Base-by-base conservation (phyloP, 305 asterid species). In the Ajuga reptans region DNA sequence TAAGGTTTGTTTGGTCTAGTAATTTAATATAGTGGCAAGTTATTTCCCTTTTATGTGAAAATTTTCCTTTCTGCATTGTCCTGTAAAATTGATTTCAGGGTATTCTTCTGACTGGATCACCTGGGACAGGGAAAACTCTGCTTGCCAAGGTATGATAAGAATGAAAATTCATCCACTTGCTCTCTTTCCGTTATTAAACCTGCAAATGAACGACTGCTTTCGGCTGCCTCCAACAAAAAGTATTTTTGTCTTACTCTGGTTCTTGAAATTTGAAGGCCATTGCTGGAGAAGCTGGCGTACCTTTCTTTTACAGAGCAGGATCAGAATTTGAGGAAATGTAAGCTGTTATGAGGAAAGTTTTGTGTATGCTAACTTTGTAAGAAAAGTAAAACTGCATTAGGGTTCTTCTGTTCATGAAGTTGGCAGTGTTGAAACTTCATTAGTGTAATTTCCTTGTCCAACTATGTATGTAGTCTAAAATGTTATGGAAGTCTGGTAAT, bases 231-330 rank as follows among this genome's bases (percentile, higher is more conserved):
- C 57, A n/a, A 10, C 21, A 31, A 62, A 47, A 39, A 18, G 61
- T 55, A 34, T 36, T 74, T 9, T 43, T 66, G 39, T 66, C 76
- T 74, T 41, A 78, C 39, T n/a, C 18, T 76, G 55, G 31, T 76
- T 72, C 72, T 73, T 83, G 66, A 49, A 63, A 51, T 79, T 73
- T 86, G 79, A 83, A 93, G 99, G 99, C 99, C 64, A 93, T 93
- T 66, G 96, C 99, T 79, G 99, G 97, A 62, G 99, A 93, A 84
- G 99, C 99, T 17, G 97, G 99, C 66, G 99, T 93, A 16, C 99
- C 97, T 71, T 93, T 93, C 88, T 93, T 93, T 72, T 93, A 89
- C 81, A 85, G 91, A 75, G 99, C 99, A 24, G 99, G 97, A 71
- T 93, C 99, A 55, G 96, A 93, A 73, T 93, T 91, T 73, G 99